phyloP scores from a whole-genome alignment of 2,329 filamentous ascomycete genomes.

The Xylariomycetidae sp. region DNA sequence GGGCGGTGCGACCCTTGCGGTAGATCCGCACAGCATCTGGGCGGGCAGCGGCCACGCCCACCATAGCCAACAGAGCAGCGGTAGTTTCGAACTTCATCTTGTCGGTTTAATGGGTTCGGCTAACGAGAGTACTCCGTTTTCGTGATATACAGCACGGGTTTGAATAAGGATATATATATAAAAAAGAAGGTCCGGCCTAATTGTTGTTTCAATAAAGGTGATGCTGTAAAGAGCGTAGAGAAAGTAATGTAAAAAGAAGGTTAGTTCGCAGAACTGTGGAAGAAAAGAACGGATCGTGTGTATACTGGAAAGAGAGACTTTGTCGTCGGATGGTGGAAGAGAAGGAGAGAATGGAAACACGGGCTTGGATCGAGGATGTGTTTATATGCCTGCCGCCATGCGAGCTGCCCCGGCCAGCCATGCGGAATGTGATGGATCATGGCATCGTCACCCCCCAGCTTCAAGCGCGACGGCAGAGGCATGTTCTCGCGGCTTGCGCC shows the following conservation, averaged over 20 bases:
- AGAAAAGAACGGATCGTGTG: constrained; percentile 22
- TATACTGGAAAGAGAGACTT: constrained; percentile 18
- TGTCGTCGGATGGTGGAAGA: constrained; percentile 22
- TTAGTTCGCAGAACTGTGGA: constrained; percentile 28
- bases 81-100: constrained; percentile 29
- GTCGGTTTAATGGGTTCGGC: constrained; percentile 14
- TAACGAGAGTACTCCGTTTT: too few relatives aligned
- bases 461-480: too few relatives aligned
- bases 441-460: too few relatives aligned
- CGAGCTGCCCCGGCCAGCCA: too few relatives aligned
- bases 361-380: too few relatives aligned
- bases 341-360: constrained; percentile 5
- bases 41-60: constrained; percentile 27
- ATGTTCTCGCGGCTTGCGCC: too few relatives aligned
- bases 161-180: constrained; percentile 10
- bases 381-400: too few relatives aligned
- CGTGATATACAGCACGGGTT: constrained; percentile 8
- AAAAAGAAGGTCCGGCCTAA: constrained; percentile 26
- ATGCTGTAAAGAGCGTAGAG: constrained; percentile 22
- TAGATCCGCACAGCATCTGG: constrained; percentile 22
- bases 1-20: constrained; percentile 9
- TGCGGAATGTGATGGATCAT: too few relatives aligned
- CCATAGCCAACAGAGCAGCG: constrained; percentile 22
- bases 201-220: constrained; percentile 3
- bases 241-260: constrained; percentile 10